Evolutionary conservation across 2,329 filamentous ascomycete genomes (phyloP).

Genomic region (Botrytis galanthina): DNA sequence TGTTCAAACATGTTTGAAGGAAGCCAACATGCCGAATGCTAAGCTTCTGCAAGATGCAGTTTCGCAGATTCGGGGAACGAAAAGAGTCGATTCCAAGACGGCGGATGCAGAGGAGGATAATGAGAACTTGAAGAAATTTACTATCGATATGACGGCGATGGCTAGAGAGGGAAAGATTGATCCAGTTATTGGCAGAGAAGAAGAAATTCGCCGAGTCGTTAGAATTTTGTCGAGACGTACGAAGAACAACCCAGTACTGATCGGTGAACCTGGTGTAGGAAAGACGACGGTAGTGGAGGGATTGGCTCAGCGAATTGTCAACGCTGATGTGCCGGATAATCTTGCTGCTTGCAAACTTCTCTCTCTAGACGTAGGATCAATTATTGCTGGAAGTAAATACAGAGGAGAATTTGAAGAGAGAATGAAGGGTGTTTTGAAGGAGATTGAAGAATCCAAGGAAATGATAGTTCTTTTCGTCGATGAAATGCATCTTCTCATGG

Average conservation of each 20-base stretch:
- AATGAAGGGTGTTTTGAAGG: conserved; percentile 98
- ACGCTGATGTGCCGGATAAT: conserved; percentile 93
- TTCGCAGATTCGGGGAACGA: conserved; percentile 85
- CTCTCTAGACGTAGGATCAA: conserved; percentile 89
- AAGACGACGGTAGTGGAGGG: conserved; percentile 99
- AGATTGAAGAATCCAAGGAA: conserved; percentile 91
- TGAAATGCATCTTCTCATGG: conserved; percentile 98
- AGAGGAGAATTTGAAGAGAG: conserved; percentile 97
- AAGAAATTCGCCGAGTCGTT: conserved; percentile 89
- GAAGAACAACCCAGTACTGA: conserved; percentile 98
- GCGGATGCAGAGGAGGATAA: conserved; percentile 90
- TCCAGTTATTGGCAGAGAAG: conserved; percentile 93
- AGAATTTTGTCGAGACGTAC: conserved; percentile 89
- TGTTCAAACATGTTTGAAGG: conserved; percentile 72
- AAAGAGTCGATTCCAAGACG: conserved; percentile 91
- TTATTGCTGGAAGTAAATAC: conserved; percentile 98
- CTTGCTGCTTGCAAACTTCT: conserved; percentile 90
- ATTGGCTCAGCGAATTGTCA: conserved; percentile 91
- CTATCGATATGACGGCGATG: conserved; percentile 96
- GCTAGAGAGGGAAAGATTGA: conserved; percentile 97
- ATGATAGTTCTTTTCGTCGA: conserved; percentile 98
- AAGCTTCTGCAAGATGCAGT: conserved; percentile 92
- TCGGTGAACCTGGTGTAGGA: conserved; percentile 96
- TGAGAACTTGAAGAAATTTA: conserved; percentile 97
- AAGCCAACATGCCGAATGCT: conserved; percentile 86